Conservation (phyloP, 2,329 filamentous ascomycete species). For the Fusarium sp. region DNA sequence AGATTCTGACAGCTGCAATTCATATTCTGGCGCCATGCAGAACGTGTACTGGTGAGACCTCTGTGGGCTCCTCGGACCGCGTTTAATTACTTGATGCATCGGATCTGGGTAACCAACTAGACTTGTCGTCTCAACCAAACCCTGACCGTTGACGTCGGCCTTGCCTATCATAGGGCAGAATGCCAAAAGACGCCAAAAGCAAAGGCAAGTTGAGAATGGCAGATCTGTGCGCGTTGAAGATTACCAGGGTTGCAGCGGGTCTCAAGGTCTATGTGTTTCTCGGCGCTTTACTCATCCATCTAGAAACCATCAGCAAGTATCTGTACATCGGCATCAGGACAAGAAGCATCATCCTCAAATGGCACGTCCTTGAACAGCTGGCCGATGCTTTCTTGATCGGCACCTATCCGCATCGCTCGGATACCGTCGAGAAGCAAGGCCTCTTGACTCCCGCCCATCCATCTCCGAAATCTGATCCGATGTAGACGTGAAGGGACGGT, state of each 20-base stretch:
- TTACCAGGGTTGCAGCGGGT: slow-evolving; percentile 21
- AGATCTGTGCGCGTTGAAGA: slow-evolving; percentile 26
- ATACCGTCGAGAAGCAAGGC: slow-evolving; percentile 16
- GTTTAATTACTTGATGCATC: slow-evolving; percentile 16
- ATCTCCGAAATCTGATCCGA: slow-evolving; percentile 5
- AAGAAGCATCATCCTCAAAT: not conserved
- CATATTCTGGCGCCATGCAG: not conserved
- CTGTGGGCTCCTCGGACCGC: slow-evolving; percentile 7
- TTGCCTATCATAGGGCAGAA: slow-evolving; percentile 11
- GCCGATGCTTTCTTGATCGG: slow-evolving; percentile 37
- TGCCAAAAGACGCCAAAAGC: slow-evolving; percentile 14
- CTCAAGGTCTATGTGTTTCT: not conserved
- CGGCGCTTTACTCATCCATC: not conserved
- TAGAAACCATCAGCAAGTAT: not conserved
- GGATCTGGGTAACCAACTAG: slow-evolving; percentile 9
- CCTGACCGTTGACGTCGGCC: slow-evolving; percentile 7
- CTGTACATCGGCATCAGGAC: slow-evolving; percentile 8
- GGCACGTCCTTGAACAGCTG: slow-evolving; percentile 31
- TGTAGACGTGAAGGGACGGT: slow-evolving; percentile 1
- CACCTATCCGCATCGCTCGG: slow-evolving; percentile 32
- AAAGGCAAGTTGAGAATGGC: slow-evolving; percentile 11
- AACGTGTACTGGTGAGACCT: not conserved
- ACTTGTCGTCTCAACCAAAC: slow-evolving; percentile 14
- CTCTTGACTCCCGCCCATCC: slow-evolving; percentile 4
- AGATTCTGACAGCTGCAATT: slow-evolving; percentile 28